Conservation (phyloP, 140 eudicot species). For the Ambrosia hybrid region DNA sequence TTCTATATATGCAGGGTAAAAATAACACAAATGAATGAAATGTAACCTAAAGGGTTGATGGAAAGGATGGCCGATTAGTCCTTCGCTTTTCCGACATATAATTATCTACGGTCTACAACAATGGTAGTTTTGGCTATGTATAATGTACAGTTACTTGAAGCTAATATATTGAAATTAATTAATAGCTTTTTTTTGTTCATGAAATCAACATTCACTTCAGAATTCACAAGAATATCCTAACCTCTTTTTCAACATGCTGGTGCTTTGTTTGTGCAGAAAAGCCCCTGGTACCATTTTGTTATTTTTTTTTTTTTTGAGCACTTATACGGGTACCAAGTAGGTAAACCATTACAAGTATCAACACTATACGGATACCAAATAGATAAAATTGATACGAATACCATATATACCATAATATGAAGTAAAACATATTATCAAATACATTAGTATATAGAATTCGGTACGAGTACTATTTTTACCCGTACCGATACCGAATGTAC, state of each 20-base stretch:
- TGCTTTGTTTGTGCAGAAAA: slow-evolving; percentile 65
- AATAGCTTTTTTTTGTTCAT: slow-evolving; percentile 26
- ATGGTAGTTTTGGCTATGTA: slow-evolving; percentile 38
- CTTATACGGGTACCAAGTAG: too few relatives aligned
- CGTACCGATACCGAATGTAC: too few relatives aligned
- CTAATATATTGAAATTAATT: slow-evolving; percentile 30
- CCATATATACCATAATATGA: too few relatives aligned
- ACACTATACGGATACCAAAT: too few relatives aligned
- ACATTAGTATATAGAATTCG: too few relatives aligned
- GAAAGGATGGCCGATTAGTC: slow-evolving; percentile 54
- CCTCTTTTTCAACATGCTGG: slow-evolving; percentile 63
- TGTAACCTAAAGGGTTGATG: slow-evolving; percentile 31
- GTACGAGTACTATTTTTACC: too few relatives aligned
- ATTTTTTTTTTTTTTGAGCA: too few relatives aligned
- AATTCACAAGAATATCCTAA: slow-evolving; percentile 85
- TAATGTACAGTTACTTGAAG: slow-evolving; percentile 39
- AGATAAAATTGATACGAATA: too few relatives aligned
- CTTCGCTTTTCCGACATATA: slow-evolving; percentile 44
- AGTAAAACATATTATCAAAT: too few relatives aligned
- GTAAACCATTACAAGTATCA: too few relatives aligned
- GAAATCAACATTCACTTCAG: slow-evolving; percentile 45
- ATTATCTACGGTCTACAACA: slow-evolving; percentile 38
- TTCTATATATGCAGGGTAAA: slow-evolving; percentile 18
- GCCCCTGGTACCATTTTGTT: slow-evolving; percentile 89
- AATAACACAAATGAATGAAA: slow-evolving; percentile 24